These are phyloP conservation scores for Prunus yedoensis DNA, from an alignment of 331 rosid genomes.

Conservation along the genomic window DNA sequence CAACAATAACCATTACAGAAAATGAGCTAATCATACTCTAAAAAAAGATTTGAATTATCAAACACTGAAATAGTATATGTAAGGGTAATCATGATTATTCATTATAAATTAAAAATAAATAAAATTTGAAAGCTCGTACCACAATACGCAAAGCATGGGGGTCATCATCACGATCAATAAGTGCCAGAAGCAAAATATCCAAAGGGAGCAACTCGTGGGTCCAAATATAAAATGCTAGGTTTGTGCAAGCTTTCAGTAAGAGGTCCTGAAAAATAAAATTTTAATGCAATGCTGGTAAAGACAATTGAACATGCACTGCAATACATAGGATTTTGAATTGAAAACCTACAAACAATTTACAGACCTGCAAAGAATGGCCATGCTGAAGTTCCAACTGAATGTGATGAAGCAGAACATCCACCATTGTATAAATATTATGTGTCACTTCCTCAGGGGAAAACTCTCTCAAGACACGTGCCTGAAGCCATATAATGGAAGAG, in stretches of 20 bases:
- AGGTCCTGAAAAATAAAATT: conserved; percentile 62
- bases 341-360: conserved; percentile 18
- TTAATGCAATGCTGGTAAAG: conserved; percentile 15
- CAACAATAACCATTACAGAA: neutral
- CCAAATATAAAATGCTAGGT: conserved; percentile 87
- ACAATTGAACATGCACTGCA: neutral
- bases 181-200: conserved; percentile 94
- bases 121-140: conserved; percentile 51
- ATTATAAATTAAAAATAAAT: neutral
- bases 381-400: conserved; percentile 92
- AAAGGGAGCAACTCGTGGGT: conserved; percentile 90
- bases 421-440: conserved; percentile 90
- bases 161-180: conserved; percentile 97
- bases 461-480: conserved; percentile 94
- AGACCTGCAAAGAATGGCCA: conserved; percentile 81
- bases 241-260: conserved; percentile 73
- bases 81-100: neutral
- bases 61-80: neutral
- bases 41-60: neutral
- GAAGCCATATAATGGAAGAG: conserved; percentile 15
- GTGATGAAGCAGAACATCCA: conserved; percentile 92
- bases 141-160: conserved; percentile 93
- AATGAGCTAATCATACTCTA: neutral
- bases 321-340: conserved; percentile 14
- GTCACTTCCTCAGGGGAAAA: conserved; percentile 95